A percentile compares a stretch with the other conserved stretches of the same genome.
Evolutionary conservation across 495 filamentous ascomycete species (phyloP).

Genomic region (Talaromyces proteolyticus): DNA sequence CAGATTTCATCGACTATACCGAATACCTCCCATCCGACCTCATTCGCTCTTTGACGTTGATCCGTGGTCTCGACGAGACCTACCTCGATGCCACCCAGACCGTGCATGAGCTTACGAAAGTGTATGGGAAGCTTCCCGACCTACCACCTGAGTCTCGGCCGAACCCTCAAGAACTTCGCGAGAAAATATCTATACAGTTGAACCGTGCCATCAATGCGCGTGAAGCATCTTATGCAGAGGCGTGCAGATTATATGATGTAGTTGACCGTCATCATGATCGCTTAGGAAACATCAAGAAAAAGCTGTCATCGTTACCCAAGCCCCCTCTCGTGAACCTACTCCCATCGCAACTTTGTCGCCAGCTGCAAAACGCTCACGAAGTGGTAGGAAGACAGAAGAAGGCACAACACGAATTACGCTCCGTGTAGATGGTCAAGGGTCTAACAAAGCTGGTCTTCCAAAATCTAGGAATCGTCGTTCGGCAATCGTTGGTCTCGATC

Average conservation of each 20-base stretch:
- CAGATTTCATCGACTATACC: slow-evolving; percentile 93
- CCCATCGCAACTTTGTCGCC: slow-evolving; percentile 38
- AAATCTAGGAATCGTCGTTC: slow-evolving; percentile 34
- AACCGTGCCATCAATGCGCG: slow-evolving; percentile 70
- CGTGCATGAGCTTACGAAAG: slow-evolving; percentile 67
- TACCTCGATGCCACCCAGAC: slow-evolving; percentile 59
- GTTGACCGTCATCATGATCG: slow-evolving; percentile 75
- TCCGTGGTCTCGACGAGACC: slow-evolving; percentile 71
- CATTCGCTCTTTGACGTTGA: slow-evolving; percentile 80
- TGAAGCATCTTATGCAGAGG: slow-evolving; percentile 75
- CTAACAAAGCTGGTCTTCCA: slow-evolving; percentile 15
- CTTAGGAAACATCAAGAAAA: slow-evolving; percentile 68
- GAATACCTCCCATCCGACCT: slow-evolving; percentile 95
- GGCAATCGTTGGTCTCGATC: slow-evolving; percentile 26
- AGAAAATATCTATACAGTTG: slow-evolving; percentile 67
- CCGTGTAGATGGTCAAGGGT: slow-evolving; percentile 49
- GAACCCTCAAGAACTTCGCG: slow-evolving; percentile 57
- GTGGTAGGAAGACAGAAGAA: slow-evolving; percentile 31
- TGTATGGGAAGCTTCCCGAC: slow-evolving; percentile 66
- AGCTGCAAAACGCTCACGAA: slow-evolving; percentile 50
- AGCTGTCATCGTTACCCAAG: slow-evolving; percentile 71
- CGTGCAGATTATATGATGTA: slow-evolving; percentile 70
- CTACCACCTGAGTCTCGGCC: slow-evolving; percentile 48
- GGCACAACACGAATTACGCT: slow-evolving; percentile 55
- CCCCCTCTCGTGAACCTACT: slow-evolving; percentile 66